Percentiles rank a stretch among this genome's conserved stretches.
phyloP scores from a whole-genome alignment of 192 early-diverging fungal genomes.

The Podila horticola region DNA sequence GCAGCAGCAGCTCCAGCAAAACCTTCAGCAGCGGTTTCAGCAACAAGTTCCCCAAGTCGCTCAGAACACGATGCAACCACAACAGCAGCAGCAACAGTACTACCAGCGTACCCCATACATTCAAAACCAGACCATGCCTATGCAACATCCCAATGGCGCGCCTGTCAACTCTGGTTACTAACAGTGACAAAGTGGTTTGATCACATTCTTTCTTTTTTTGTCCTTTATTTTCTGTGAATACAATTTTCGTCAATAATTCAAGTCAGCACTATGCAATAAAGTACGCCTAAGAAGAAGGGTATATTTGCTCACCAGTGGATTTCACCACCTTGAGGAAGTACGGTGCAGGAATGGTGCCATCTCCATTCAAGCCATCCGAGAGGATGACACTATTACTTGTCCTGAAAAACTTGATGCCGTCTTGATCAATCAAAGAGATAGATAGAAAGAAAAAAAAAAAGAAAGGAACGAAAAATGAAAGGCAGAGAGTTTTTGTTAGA shows the following conservation, averaged over 20 bases:
- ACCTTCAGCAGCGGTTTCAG: constrained; percentile 1
- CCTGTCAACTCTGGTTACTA: no score
- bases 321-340: constrained; percentile 76
- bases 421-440: constrained; percentile 24
- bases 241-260: no score
- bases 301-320: constrained; percentile 15
- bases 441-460: background rate
- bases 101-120: constrained; percentile 18
- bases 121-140: background rate
- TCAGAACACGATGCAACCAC: background rate
- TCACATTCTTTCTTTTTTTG: no score
- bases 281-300: background rate
- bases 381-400: constrained; percentile 87
- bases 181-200: no score
- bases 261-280: no score
- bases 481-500: background rate
- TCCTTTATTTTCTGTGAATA: no score
- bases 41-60: background rate
- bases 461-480: no score
- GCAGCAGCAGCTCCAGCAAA: constrained; percentile 2
- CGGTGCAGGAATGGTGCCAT: constrained; percentile 68
- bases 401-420: constrained; percentile 79
- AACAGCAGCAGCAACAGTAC: constrained; percentile 7
- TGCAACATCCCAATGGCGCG: no score
- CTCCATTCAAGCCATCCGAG: constrained; percentile 74